phyloP scores from a whole-genome alignment of 2,329 filamentous ascomycete genomes.

The Byssoonygena ceratinophila region DNA sequence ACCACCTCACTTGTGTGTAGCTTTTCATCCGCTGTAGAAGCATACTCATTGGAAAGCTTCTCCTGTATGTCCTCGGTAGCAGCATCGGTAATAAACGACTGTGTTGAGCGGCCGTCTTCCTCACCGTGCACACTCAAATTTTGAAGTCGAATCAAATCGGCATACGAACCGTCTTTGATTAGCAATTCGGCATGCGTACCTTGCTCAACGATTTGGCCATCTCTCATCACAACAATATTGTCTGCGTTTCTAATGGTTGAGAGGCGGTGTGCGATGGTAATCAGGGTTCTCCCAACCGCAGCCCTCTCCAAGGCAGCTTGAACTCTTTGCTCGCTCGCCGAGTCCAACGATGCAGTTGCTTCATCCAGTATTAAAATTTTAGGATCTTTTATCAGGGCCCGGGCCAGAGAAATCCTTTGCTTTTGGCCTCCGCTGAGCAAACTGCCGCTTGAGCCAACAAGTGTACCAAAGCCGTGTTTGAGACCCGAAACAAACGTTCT shows the following conservation, averaged over 20 bases:
- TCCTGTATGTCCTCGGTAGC: not conserved
- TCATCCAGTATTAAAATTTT: slow-evolving; percentile 52
- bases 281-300: slow-evolving; percentile 18
- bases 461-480: slow-evolving; percentile 41
- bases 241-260: slow-evolving; percentile 23
- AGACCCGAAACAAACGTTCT: slow-evolving; percentile 45
- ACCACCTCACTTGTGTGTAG: not conserved
- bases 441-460: slow-evolving; percentile 48
- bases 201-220: slow-evolving; percentile 21
- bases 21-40: slow-evolving; percentile 20
- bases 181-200: slow-evolving; percentile 22
- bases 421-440: slow-evolving; percentile 23
- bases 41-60: slow-evolving; percentile 8
- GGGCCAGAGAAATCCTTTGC: slow-evolving; percentile 66
- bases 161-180: slow-evolving; percentile 30
- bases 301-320: slow-evolving; percentile 20
- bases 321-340: slow-evolving; percentile 20
- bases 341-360: slow-evolving; percentile 24
- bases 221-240: slow-evolving; percentile 24
- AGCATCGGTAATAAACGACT: slow-evolving; percentile 8
- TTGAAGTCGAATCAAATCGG: slow-evolving; percentile 38
- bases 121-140: slow-evolving; percentile 19
- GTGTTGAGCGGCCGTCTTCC: slow-evolving; percentile 4
- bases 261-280: slow-evolving; percentile 25
- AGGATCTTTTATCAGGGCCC: slow-evolving; percentile 70